phyloP scores from a whole-genome alignment of 2,329 filamentous ascomycete genomes.

The Verticillium zaregamsianum region DNA sequence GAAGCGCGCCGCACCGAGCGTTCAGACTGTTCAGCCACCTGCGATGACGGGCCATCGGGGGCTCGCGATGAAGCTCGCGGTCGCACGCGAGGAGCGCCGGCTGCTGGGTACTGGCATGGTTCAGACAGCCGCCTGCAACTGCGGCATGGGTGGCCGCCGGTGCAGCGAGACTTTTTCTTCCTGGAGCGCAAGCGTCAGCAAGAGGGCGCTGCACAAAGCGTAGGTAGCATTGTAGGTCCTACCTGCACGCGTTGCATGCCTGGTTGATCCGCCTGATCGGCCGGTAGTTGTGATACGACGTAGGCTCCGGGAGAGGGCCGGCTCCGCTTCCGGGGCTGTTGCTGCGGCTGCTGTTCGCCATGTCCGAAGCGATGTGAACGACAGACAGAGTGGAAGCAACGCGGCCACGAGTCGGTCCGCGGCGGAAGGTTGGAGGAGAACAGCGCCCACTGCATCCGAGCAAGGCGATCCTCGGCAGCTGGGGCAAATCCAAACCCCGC shows the following conservation, averaged over 20 bases:
- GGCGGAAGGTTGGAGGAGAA: neutral
- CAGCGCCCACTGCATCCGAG: neutral
- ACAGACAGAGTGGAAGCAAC: no score
- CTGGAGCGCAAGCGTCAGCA: neutral
- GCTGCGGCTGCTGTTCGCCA: neutral
- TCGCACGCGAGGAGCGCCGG: neutral
- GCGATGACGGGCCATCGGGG: neutral
- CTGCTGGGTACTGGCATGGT: neutral
- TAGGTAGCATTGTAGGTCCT: neutral
- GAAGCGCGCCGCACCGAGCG: neutral
- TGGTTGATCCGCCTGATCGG: slow-evolving; percentile 2
- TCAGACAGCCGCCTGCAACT: neutral
- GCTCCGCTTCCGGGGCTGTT: neutral
- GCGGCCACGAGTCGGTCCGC: neutral
- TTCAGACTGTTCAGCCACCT: neutral
- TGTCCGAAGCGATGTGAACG: neutral
- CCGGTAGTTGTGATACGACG: neutral
- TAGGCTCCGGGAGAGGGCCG: neutral
- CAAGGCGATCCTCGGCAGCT: neutral
- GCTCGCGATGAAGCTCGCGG: neutral
- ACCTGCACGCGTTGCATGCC: slow-evolving; percentile 3
- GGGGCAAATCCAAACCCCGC: neutral
- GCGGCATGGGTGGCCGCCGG: neutral
- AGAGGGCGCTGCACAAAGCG: no score
- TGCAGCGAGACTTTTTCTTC: slow-evolving; percentile 1